A percentile compares a stretch with the other conserved stretches of the same genome.
These are phyloP conservation scores for Hordeum vulgare DNA, from an alignment of 176 grass and related monocot genomes.

Conservation along the genomic window DNA sequence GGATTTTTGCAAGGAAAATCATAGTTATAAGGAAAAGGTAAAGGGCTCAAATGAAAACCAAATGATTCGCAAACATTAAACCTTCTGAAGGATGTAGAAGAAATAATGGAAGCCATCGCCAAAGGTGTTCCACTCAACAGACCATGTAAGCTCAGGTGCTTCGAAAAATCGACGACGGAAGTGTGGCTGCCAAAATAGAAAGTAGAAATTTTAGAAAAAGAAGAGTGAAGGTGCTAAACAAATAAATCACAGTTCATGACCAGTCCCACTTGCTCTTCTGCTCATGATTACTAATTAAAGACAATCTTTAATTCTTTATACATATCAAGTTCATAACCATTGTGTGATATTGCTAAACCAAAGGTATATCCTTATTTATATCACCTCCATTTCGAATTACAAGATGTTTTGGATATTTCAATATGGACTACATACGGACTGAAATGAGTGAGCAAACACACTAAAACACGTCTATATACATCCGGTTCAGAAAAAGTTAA, in stretches of 20 bases:
- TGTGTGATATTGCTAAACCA: background rate
- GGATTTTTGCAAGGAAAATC: background rate
- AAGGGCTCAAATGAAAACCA: background rate
- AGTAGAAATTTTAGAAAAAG: background rate
- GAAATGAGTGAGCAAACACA: no score
- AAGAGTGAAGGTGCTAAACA: background rate
- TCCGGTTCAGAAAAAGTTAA: no score
- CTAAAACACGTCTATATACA: no score
- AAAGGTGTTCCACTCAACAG: constrained; percentile 71
- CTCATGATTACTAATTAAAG: background rate
- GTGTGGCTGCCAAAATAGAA: constrained; percentile 65
- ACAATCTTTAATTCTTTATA: background rate
- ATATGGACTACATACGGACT: no score
- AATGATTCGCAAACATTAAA: background rate
- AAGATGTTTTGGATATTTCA: no score
- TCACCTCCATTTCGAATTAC: no score
- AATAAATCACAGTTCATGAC: background rate
- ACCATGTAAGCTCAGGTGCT: constrained; percentile 71
- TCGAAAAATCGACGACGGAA: constrained; percentile 70
- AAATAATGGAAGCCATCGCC: constrained; percentile 91
- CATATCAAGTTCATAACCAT: background rate
- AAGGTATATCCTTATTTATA: background rate
- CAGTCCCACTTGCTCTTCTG: background rate
- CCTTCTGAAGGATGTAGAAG: constrained; percentile 79
- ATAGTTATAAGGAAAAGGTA: background rate